Conservation (phyloP, 73 alveolate genomes). For the Durusdinium trenchii region DNA sequence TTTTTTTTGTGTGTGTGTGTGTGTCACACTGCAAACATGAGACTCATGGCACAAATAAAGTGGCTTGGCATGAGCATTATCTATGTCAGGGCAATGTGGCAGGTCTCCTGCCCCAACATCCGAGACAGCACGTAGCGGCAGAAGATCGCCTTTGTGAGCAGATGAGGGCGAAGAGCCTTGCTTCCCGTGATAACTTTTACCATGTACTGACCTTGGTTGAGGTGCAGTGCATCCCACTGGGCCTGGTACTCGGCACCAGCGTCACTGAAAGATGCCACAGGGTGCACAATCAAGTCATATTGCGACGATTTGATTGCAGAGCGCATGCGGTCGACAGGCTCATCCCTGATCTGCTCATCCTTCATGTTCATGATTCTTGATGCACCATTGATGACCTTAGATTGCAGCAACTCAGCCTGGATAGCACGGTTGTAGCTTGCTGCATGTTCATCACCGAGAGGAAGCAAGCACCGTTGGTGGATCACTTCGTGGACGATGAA, state of each 20-base stretch:
- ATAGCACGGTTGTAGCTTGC: neutral
- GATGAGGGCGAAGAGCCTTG: constrained; percentile 3
- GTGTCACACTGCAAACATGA: neutral
- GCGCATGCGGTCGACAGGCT: neutral
- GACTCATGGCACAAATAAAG: no score
- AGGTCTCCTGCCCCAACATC: constrained; percentile 29
- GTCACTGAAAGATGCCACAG: neutral
- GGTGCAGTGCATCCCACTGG: neutral
- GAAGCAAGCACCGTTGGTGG: neutral
- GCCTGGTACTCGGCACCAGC: neutral
- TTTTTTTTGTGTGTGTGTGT: no score
- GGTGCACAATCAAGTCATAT: neutral
- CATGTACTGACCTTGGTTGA: neutral
- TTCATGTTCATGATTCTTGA: neutral
- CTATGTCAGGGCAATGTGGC: no score
- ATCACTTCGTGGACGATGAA: constrained; percentile 11
- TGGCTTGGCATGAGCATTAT: no score
- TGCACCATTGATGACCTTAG: neutral
- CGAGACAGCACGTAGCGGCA: constrained; percentile 41
- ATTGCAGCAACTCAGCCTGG: neutral
- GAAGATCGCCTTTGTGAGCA: neutral
- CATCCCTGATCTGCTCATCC: constrained; percentile 11
- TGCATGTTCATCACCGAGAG: neutral
- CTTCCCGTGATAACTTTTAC: neutral
- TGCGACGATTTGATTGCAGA: neutral